phyloP scores from a whole-genome alignment of 345 rosid genomes.

The Pistacia atlantica region DNA sequence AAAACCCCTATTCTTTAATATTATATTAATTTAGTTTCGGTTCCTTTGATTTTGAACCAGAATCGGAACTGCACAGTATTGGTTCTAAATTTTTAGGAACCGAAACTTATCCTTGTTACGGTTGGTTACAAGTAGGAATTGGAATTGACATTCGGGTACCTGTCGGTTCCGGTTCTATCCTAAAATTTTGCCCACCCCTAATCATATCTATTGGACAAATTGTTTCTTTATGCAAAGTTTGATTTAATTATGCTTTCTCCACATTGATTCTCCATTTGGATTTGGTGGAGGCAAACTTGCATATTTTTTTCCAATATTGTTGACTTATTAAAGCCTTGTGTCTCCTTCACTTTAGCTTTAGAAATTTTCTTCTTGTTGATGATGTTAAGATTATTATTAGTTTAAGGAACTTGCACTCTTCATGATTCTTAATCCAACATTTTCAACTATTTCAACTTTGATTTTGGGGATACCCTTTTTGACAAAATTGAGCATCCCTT shows the following conservation, averaged over 20 bases:
- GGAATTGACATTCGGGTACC: too few species aligned
- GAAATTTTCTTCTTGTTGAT: not conserved
- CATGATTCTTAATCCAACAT: not conserved
- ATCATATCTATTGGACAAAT: too few species aligned
- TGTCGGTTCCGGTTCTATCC: too few species aligned
- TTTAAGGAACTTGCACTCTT: too few species aligned
- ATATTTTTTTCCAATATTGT: not conserved
- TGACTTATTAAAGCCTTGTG: slow-evolving; percentile 1
- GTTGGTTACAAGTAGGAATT: too few species aligned
- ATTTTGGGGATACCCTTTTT: not conserved
- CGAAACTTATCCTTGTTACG: too few species aligned
- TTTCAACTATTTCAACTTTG: not conserved
- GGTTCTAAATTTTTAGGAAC: too few species aligned
- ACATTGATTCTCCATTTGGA: not conserved
- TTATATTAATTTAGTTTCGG: too few species aligned
- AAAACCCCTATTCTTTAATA: too few species aligned
- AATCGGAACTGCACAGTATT: too few species aligned
- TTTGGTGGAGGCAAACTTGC: not conserved
- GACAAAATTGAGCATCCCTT: not conserved
- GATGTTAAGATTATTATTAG: not conserved
- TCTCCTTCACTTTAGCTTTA: slow-evolving; percentile 10
- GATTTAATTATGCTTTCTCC: not conserved
- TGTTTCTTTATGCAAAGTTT: not conserved
- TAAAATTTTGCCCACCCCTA: too few species aligned
- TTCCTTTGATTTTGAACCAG: too few species aligned